Percentiles rank a stretch among this genome's conserved stretches.
phyloP scores from a whole-genome alignment of 768 basidiomycete genomes.

The Lyophyllum semitale region DNA sequence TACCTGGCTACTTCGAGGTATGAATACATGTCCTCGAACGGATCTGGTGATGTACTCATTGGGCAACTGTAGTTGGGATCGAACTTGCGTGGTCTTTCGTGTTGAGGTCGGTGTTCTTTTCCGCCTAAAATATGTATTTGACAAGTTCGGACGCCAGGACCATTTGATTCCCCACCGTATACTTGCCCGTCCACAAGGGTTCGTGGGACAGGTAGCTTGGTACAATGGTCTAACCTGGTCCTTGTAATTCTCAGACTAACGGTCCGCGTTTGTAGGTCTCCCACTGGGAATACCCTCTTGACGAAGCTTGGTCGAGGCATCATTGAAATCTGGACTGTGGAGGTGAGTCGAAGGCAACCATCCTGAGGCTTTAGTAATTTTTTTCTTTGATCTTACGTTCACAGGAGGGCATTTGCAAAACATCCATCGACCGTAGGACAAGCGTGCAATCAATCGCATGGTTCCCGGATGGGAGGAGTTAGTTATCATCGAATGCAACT shows the following conservation, averaged over 20 bases:
- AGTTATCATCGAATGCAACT: conserved; percentile 2
- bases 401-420: conserved; percentile 69
- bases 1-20: conserved; percentile 75
- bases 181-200: conserved; percentile 69
- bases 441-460: conserved; percentile 67
- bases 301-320: conserved; percentile 66
- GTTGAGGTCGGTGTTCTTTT: conserved; percentile 48
- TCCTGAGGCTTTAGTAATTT: neutral
- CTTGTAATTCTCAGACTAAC: neutral
- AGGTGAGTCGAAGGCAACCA: conserved; percentile 41
- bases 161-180: conserved; percentile 61
- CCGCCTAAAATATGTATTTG: neutral
- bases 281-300: conserved; percentile 58
- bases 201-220: conserved; percentile 80
- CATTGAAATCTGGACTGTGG: conserved; percentile 70
- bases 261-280: conserved; percentile 51
- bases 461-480: conserved; percentile 66
- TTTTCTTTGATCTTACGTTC: conserved; percentile 3
- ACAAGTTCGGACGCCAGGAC: conserved; percentile 38
- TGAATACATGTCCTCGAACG: conserved; percentile 1
- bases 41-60: neutral
- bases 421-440: conserved; percentile 59
- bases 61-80: conserved; percentile 58
- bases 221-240: conserved; percentile 21
- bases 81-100: conserved; percentile 66